Evolutionary conservation across 163 green algal genomes (phyloP).

Genomic region (Scenedesmus sp.): DNA sequence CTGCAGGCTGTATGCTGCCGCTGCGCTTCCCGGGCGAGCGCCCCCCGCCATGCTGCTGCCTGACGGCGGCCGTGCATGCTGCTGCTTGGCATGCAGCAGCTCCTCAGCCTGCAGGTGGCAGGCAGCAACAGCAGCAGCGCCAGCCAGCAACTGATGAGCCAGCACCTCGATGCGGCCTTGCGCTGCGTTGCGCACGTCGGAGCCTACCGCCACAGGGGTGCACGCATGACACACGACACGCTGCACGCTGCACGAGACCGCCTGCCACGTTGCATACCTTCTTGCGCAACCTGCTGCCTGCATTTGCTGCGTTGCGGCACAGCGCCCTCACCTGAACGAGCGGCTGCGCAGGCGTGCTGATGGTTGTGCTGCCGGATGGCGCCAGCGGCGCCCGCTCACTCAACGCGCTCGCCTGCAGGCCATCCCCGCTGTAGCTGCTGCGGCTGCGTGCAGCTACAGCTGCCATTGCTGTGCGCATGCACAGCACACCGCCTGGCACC

Average conservation of each 20-base stretch:
- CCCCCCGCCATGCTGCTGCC: constrained; percentile 18
- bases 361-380: constrained; percentile 27
- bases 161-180: too few relatives aligned
- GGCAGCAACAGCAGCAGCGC: neutral
- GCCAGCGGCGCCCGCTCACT: neutral
- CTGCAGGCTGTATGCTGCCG: constrained; percentile 12
- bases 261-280: neutral
- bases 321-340: neutral
- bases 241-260: neutral
- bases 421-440: constrained; percentile 44
- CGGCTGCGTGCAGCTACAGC: neutral
- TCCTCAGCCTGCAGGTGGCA: constrained; percentile 20
- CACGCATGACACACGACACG: neutral
- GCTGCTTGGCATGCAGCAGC: neutral
- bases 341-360: neutral
- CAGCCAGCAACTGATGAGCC: neutral
- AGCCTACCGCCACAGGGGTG: neutral
- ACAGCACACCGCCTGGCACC: neutral
- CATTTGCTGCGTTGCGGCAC: neutral
- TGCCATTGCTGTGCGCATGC: constrained; percentile 6
- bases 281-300: neutral
- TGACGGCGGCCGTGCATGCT: constrained; percentile 24
- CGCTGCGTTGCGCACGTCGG: neutral
- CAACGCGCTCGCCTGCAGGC: neutral
- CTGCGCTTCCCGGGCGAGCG: neutral